phyloP scores from a whole-genome alignment of 2,329 filamentous ascomycete species.

The Drechslerella stenobrocha region DNA sequence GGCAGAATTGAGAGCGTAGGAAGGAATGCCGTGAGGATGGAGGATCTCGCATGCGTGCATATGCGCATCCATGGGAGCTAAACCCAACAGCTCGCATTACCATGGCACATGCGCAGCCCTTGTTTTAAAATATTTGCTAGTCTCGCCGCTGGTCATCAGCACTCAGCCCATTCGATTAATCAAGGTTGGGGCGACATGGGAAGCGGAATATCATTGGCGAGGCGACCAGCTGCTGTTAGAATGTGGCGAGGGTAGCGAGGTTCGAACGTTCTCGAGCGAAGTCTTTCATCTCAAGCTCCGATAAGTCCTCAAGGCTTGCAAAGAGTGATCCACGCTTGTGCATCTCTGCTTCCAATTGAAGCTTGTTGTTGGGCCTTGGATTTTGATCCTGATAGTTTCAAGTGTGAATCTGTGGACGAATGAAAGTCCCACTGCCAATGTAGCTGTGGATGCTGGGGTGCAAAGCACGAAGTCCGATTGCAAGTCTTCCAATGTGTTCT shows the following conservation, averaged over 20 bases:
- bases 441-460: too few species aligned
- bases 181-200: neutral
- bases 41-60: neutral
- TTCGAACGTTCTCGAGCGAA: slow-evolving; percentile 1
- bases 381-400: too few species aligned
- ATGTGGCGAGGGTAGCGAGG: neutral
- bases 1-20: neutral
- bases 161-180: neutral
- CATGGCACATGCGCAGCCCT: too few species aligned
- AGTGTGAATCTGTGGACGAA: too few species aligned
- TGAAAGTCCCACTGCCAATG: too few species aligned
- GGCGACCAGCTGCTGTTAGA: neutral
- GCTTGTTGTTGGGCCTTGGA: too few species aligned
- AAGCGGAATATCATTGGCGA: slow-evolving; percentile 1
- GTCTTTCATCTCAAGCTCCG: neutral
- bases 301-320: too few species aligned
- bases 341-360: too few species aligned
- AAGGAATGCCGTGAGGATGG: neutral
- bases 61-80: neutral
- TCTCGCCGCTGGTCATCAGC: neutral
- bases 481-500: too few species aligned
- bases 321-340: too few species aligned
- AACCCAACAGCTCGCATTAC: slow-evolving; percentile 4
- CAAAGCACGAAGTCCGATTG: too few species aligned
- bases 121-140: too few species aligned